Percentiles rank a stretch among this genome's conserved stretches.
Evolutionary conservation across 371 early-diverging fungal genomes (phyloP).

Genomic region (Parasitella parasitica): DNA sequence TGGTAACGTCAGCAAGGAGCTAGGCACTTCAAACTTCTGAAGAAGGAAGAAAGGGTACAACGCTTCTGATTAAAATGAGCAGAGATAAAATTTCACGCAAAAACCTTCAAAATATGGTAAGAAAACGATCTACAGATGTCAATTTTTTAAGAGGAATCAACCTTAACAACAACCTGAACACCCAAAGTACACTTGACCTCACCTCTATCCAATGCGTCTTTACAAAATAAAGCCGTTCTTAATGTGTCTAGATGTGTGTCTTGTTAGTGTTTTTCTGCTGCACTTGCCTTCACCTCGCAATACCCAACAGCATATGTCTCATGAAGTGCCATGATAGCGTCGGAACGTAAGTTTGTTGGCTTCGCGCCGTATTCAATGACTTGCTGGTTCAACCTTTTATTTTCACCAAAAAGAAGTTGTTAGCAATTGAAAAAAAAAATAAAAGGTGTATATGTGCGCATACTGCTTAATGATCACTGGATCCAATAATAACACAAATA

Average conservation of each 20-base stretch:
- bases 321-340: slow-evolving; percentile 8
- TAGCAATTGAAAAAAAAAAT: neutral
- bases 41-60: slow-evolving; percentile 2
- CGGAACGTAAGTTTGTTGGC: neutral
- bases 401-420: neutral
- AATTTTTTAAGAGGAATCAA: neutral
- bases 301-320: slow-evolving; percentile 15
- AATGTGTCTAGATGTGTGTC: slow-evolving; percentile 19
- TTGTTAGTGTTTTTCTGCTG: neutral
- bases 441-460: too few relatives aligned
- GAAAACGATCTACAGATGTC: neutral
- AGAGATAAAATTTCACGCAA: neutral
- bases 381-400: slow-evolving; percentile 6
- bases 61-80: neutral
- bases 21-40: neutral
- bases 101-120: neutral
- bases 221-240: slow-evolving; percentile 14
- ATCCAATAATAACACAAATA: too few relatives aligned
- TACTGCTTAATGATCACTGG: too few relatives aligned
- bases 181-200: slow-evolving; percentile 16
- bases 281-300: slow-evolving; percentile 15
- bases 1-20: neutral
- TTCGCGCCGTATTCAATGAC: neutral
- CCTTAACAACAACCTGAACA: slow-evolving; percentile 24
- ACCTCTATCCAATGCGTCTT: slow-evolving; percentile 15